Conservation (phyloP, 2,329 filamentous ascomycete species). For the Cryphonectria naterciae region DNA sequence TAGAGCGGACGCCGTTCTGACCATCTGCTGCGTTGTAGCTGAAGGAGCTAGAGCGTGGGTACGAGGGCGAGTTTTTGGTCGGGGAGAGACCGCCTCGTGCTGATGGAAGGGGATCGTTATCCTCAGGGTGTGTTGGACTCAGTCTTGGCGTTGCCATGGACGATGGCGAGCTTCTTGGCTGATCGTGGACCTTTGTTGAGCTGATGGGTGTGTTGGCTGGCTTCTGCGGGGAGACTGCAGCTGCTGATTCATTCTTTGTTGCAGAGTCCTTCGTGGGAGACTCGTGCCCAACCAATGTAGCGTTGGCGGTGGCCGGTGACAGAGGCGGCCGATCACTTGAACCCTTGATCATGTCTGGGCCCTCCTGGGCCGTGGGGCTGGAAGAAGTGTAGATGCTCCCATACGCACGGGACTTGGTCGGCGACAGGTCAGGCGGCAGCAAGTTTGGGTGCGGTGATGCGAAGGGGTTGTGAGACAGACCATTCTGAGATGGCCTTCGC, state of each 20-base stretch:
- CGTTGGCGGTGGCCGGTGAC: constrained; percentile 32
- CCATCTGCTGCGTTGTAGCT: constrained; percentile 35
- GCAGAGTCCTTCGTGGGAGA: constrained; percentile 37
- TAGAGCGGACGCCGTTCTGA: constrained; percentile 34
- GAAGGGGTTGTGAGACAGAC: constrained; percentile 44
- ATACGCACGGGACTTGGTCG: constrained; percentile 45
- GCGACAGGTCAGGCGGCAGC: constrained; percentile 46
- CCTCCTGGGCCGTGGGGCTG: constrained; percentile 32
- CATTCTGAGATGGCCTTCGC: constrained; percentile 37
- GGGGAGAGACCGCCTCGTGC: constrained; percentile 54
- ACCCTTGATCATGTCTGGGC: constrained; percentile 19
- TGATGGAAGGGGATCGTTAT: constrained; percentile 46
- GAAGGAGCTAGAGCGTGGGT: constrained; percentile 31
- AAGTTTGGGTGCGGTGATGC: constrained; percentile 49
- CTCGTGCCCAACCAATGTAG: constrained; percentile 27
- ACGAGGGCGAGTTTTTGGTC: constrained; percentile 54
- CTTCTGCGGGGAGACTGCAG: constrained; percentile 29
- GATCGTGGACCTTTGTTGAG: constrained; percentile 27
- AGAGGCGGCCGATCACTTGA: constrained; percentile 21
- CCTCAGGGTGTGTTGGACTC: constrained; percentile 34
- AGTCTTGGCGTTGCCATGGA: constrained; percentile 29
- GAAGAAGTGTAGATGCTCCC: constrained; percentile 43
- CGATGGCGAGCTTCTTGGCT: constrained; percentile 33
- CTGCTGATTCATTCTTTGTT: constrained; percentile 36
- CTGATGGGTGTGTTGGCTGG: constrained; percentile 25